phyloP scores from a whole-genome alignment of 1,284 basidiomycete genomes.

The Leccinum griseonigrum region DNA sequence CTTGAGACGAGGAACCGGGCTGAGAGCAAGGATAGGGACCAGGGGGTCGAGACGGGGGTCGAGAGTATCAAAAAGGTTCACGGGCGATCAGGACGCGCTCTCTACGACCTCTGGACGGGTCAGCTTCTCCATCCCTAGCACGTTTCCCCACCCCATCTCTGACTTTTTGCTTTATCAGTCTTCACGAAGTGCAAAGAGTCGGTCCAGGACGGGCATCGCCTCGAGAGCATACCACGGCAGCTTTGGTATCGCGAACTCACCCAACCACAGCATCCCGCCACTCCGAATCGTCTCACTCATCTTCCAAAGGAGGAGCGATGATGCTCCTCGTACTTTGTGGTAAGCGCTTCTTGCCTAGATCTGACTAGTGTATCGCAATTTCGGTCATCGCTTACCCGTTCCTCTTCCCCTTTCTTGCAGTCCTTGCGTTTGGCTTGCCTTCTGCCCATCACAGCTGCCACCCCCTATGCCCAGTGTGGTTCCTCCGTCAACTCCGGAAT shows the following conservation, averaged over 20 bases:
- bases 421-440: slow-evolving; percentile 22
- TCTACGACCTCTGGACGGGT: slow-evolving; percentile 65
- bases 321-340: slow-evolving; percentile 27
- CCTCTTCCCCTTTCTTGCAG: slow-evolving; percentile 19
- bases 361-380: slow-evolving; percentile 9
- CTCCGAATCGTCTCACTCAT: slow-evolving; percentile 33
- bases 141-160: background rate
- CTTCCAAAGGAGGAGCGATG: slow-evolving; percentile 20
- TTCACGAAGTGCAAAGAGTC: slow-evolving; percentile 82
- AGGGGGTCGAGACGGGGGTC: too few relatives aligned
- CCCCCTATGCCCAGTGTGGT: slow-evolving; percentile 14
- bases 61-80: too few relatives aligned
- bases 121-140: slow-evolving; percentile 20
- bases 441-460: slow-evolving; percentile 28
- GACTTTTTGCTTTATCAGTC: slow-evolving; percentile 44
- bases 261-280: slow-evolving; percentile 31
- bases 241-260: slow-evolving; percentile 74
- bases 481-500: slow-evolving; percentile 26
- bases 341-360: slow-evolving; percentile 19
- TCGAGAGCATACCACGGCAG: slow-evolving; percentile 87
- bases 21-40: too few relatives aligned
- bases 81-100: slow-evolving; percentile 58
- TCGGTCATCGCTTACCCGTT: slow-evolving; percentile 14
- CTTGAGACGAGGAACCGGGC: too few relatives aligned
- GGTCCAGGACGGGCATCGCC: slow-evolving; percentile 70